Base-by-base conservation (phyloP, 176 grass and related monocot species). In the Oryza meridionalis region DNA sequence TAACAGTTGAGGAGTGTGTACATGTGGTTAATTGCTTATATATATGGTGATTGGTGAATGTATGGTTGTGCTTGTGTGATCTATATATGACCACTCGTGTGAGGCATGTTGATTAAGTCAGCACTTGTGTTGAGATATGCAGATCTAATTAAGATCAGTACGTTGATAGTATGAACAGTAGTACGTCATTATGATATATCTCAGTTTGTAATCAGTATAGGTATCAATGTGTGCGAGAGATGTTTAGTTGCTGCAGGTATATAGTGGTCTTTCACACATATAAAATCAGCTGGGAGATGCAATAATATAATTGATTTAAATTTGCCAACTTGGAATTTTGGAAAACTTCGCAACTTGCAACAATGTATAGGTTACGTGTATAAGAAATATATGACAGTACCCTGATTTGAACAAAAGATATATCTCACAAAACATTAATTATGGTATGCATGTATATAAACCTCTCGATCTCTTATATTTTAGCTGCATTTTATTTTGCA, bases 21-120 rank as follows among this genome's bases (percentile, higher is more conserved):
- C 6, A 19, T 61, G 44, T 32, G 19, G 21, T 32, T 5, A 37
- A 37, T 37, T 65, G 24, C 33, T n/a, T 61, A 42, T 65, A 22
- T 65, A 73, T 46, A 11, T 14, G 35, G 16, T n/a, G 42, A 35
- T 7, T 14, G 35, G 16, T n/a, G 42, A 35, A 44, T 73, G 35
- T 31, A 49, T 49, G 46, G 3, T 1, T 4, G 11, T 15, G 13
- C 35, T 5, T 37, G 6, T 6, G 35, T 37, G 35, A 6, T 37
- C 35, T 37, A 37, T 37, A 37, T 37, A 9, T 9, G 67, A 37
- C 51, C 84, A 78, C 53, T 85, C 84, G 66, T 78, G 67, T 37
- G 51, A n/a, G 35, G 67, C 27, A 72, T 77, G 74, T 70, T 51
- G 49, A 51, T 58, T 58, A 58, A 9, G 17, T 5, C 51, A 58